Percentiles rank a stretch among this genome's conserved stretches.
Conservation (phyloP, 1,284 basidiomycete genomes). For the Xerocomus amazonicus region DNA sequence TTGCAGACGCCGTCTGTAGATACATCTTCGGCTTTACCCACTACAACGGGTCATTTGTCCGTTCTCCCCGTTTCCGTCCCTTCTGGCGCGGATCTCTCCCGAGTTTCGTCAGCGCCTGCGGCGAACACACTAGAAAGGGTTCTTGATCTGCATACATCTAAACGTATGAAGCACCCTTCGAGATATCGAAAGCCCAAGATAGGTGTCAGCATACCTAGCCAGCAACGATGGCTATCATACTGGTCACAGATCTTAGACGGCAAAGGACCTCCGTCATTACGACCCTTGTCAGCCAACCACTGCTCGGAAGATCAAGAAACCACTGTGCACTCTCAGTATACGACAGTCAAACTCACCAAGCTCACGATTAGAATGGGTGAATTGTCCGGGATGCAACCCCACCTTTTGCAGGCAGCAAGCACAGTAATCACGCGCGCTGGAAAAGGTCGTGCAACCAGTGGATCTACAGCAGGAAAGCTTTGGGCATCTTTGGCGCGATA, state of each 20-base stretch:
- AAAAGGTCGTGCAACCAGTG: slow-evolving; percentile 31
- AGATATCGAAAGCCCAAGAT: slow-evolving; percentile 43
- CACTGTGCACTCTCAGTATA: slow-evolving; percentile 3
- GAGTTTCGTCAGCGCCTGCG: slow-evolving; percentile 22
- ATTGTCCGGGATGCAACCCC: slow-evolving; percentile 46
- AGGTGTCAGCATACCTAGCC: slow-evolving; percentile 74
- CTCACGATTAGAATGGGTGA: slow-evolving; percentile 59
- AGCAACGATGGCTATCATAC: slow-evolving; percentile 68
- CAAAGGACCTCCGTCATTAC: slow-evolving; percentile 50
- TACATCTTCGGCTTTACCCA: not conserved
- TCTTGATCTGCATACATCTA: slow-evolving; percentile 63
- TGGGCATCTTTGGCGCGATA: slow-evolving; percentile 80
- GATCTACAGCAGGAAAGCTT: slow-evolving; percentile 42
- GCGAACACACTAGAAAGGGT: slow-evolving; percentile 50
- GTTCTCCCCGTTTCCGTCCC: not conserved
- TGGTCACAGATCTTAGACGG: slow-evolving; percentile 65
- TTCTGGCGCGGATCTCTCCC: slow-evolving; percentile 9
- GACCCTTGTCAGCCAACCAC: slow-evolving; percentile 21
- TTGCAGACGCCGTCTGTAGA: slow-evolving; percentile 17
- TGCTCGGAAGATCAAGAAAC: slow-evolving; percentile 4
- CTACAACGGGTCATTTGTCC: not conserved
- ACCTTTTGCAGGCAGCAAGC: slow-evolving; percentile 54
- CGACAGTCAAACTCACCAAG: slow-evolving; percentile 46
- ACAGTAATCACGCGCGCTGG: slow-evolving; percentile 45
- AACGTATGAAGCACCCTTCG: slow-evolving; percentile 55